Base-by-base conservation (phyloP, 257 asterid genomes). In the Gentiana macrophylla region DNA sequence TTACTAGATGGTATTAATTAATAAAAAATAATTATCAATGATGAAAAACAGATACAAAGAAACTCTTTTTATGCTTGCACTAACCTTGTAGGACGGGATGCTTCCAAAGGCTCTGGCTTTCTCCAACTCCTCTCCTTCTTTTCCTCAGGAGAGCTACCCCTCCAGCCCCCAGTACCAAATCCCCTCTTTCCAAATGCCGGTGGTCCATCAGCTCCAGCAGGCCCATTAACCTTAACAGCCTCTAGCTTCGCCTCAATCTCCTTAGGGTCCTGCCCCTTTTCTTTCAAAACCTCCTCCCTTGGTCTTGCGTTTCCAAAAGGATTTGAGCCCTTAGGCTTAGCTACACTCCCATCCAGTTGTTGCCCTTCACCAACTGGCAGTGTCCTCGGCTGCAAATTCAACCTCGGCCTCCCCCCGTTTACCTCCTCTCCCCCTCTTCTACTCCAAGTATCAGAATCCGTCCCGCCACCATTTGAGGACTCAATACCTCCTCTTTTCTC, bases 301-400 rank as follows among this genome's bases (percentile, higher is more conserved):
- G 99, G 99, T 70, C 99, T 75, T 0, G 99, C 99, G 41, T 68
- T 82, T 8, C 99, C 95, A 62, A 92, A 92, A 0, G 99, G 99
- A 63, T 74, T 92, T 47, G 81, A 72, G 4, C 83, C 84, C 70
- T 73, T 83, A 0, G 94, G 81, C 80, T 76, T 86, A 70, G 52
- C 72, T 1, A 47, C 52, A 46, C 15, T 24, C 52, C 73, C 77
- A 37, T 52, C 50, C 32, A 55, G 58, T 57, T 35, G 61, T 48
- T 59, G 73, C 55, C 45, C 81, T 52, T 74, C 86, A 5, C 54
- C 51, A n/a, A 68, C 41, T 0, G 79, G 82, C 49, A 69, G 52
- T 5, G 82, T 65, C 66, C 82, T 76, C 0, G 76, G 82, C 52
- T 63, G 71, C 69, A 76, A 63, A 69, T 72, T 76, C 72, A 87